Evolutionary conservation across 73 alveolate species (phyloP).

Genomic region (Symbiodinium natans): DNA sequence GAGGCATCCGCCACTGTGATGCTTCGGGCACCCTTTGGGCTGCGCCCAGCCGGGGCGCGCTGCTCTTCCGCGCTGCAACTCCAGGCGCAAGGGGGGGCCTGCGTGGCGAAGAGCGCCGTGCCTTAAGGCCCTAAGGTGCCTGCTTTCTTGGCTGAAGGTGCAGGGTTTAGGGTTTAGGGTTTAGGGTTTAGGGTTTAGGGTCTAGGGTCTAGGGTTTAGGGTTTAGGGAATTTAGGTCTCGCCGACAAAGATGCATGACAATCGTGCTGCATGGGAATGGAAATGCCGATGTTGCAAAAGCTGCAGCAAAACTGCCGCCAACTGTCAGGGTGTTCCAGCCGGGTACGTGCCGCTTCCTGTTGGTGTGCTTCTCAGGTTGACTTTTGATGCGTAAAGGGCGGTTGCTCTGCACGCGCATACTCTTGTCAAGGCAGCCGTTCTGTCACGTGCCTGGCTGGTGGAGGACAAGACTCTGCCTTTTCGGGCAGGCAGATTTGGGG

Average conservation of each 20-base stretch:
- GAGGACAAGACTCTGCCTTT: background rate
- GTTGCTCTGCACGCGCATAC: too few species aligned
- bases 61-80: background rate
- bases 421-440: background rate
- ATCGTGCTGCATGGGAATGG: too few species aligned
- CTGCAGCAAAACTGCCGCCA: too few species aligned
- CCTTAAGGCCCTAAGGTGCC: too few species aligned
- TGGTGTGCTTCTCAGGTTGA: background rate
- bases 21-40: slow-evolving; percentile 9
- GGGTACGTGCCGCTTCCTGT: background rate
- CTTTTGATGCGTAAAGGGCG: background rate
- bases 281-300: too few species aligned
- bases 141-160: too few species aligned
- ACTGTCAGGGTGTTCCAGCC: background rate
- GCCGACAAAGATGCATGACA: background rate
- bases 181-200: too few species aligned
- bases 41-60: background rate
- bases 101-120: too few species aligned
- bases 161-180: too few species aligned
- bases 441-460: background rate
- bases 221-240: background rate
- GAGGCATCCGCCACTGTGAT: background rate
- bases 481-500: background rate
- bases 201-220: background rate
- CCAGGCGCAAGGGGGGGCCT: too few species aligned